Evolutionary conservation across 495 filamentous ascomycete species (phyloP).

Genomic region (Jackrogersella multiformis): DNA sequence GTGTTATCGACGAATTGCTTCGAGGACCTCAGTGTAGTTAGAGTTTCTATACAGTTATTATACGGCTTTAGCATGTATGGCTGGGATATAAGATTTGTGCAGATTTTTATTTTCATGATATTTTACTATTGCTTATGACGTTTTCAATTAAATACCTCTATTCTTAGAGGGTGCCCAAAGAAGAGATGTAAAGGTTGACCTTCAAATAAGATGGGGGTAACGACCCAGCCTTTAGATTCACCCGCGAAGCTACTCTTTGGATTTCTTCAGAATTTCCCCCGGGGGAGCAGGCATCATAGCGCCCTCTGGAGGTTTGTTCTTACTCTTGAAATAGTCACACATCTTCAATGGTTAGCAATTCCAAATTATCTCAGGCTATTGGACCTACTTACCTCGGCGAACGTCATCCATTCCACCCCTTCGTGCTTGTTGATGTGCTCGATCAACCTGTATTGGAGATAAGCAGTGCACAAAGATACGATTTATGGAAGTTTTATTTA

Average conservation of each 20-base stretch:
- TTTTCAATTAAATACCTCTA: no score
- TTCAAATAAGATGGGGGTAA: background rate
- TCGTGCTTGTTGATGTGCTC: conserved; percentile 78
- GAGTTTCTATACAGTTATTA: background rate
- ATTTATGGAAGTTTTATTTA: background rate
- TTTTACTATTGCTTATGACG: no score
- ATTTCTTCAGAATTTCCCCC: conserved; percentile 65
- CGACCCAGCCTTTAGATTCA: background rate
- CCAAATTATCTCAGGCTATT: background rate
- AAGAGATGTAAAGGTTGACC: background rate
- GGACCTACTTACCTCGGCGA: conserved; percentile 58
- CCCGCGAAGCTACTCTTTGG: conserved; percentile 14
- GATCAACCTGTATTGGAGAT: conserved; percentile 55
- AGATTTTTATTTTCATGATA: no score
- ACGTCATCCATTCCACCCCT: conserved; percentile 78
- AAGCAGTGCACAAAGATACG: background rate
- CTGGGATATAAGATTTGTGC: background rate
- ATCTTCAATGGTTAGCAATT: conserved; percentile 51
- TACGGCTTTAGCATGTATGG: background rate
- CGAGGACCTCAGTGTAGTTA: background rate
- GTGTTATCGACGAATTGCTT: conserved; percentile 70
- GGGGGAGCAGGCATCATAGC: conserved; percentile 72
- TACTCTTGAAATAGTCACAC: conserved; percentile 67
- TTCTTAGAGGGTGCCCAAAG: no score
- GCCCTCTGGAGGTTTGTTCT: conserved; percentile 70